Conservation (phyloP, 345 rosid genomes). For the Erysimum cheiranthoides region DNA sequence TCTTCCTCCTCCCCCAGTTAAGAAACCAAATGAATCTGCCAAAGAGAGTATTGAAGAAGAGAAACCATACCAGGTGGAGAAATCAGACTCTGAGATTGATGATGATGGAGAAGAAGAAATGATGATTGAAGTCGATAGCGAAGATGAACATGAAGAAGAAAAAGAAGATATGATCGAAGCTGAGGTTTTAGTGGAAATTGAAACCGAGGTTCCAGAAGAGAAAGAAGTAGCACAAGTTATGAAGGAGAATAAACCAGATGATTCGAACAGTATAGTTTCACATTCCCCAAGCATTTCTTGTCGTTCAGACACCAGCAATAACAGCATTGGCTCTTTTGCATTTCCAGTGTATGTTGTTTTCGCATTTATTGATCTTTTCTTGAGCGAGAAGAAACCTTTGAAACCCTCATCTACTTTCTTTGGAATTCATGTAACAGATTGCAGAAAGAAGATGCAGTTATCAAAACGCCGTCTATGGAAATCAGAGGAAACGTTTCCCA, state of each 20-base stretch:
- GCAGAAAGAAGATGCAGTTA: slow-evolving; percentile 39
- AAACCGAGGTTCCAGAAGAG: slow-evolving; percentile 20
- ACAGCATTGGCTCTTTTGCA: slow-evolving; percentile 66
- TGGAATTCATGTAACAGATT: slow-evolving; percentile 46
- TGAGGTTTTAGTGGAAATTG: not conserved
- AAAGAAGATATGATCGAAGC: not conserved
- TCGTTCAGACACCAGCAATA: slow-evolving; percentile 50
- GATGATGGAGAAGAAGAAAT: not conserved
- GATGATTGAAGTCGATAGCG: slow-evolving; percentile 1
- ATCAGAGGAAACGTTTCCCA: not conserved
- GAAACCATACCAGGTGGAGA: slow-evolving; percentile 3
- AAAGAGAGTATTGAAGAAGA: slow-evolving; percentile 13
- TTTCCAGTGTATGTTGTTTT: slow-evolving; percentile 67
- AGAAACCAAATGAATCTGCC: slow-evolving; percentile 42
- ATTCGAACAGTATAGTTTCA: slow-evolving; percentile 19
- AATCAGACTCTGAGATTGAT: slow-evolving; percentile 15
- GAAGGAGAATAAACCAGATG: slow-evolving; percentile 26
- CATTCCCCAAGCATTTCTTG: slow-evolving; percentile 43
- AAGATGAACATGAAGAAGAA: slow-evolving; percentile 20
- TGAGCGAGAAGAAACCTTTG: not conserved
- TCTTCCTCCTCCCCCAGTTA: slow-evolving; percentile 45
- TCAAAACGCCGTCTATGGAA: slow-evolving; percentile 33
- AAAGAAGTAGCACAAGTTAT: not conserved
- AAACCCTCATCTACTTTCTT: slow-evolving; percentile 25
- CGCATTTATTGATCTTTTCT: not conserved